Conservation (phyloP, 495 filamentous ascomycete genomes). For the Hypoxylon crocopeplum region DNA sequence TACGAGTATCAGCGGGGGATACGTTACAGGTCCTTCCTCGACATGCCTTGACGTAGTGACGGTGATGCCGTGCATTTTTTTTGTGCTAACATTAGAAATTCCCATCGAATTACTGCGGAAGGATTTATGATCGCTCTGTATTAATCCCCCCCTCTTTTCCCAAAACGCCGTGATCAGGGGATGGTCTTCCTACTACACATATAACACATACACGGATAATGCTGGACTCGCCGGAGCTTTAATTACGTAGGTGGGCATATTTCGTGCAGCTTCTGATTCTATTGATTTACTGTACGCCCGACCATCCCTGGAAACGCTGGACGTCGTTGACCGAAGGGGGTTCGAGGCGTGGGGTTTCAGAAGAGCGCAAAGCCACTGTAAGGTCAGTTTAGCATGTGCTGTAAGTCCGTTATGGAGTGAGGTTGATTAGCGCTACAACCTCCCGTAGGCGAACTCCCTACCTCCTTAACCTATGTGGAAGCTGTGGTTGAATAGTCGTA, state of each 20-base stretch:
- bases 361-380: conserved; percentile 30
- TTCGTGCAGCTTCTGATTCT: conserved; percentile 3
- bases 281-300: conserved; percentile 11
- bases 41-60: conserved; percentile 13
- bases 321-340: conserved; percentile 14
- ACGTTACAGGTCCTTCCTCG: conserved; percentile 31
- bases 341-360: conserved; percentile 27
- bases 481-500: too few species aligned
- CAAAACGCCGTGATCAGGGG: conserved; percentile 22
- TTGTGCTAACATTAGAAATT: conserved; percentile 37
- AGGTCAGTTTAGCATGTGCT: conserved; percentile 9
- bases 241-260: conserved; percentile 27
- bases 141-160: conserved; percentile 20
- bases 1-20: conserved; percentile 26
- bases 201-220: too few species aligned
- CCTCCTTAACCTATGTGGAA: too few species aligned
- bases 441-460: too few species aligned
- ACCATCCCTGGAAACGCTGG: conserved; percentile 18
- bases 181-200: conserved; percentile 7
- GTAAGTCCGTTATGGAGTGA: too few species aligned
- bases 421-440: too few species aligned
- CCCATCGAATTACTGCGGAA: conserved; percentile 20
- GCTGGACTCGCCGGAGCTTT: conserved; percentile 16
- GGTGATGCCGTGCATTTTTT: conserved; percentile 32
- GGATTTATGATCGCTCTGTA: conserved; percentile 30